Conservation (phyloP, 306 rosid genomes). For the Gastrolobium villosum region DNA sequence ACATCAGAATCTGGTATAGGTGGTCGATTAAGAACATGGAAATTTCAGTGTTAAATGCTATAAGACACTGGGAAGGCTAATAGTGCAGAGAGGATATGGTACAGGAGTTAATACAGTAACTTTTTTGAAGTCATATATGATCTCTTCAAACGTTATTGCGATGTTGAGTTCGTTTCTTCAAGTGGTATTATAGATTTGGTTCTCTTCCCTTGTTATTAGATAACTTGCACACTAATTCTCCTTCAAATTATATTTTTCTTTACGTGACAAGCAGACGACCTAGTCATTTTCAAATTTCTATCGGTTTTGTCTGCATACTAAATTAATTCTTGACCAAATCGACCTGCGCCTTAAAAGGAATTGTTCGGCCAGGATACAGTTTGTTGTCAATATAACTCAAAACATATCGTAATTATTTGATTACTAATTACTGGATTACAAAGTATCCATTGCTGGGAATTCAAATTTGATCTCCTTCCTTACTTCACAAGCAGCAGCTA, state of each 20-base stretch:
- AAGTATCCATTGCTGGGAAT: not conserved
- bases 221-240: not conserved
- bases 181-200: not conserved
- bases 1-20: not conserved
- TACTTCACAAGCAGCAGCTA: not conserved
- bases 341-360: not conserved
- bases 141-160: not conserved
- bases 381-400: too few species aligned
- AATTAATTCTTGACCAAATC: not conserved
- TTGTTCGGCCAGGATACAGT: too few species aligned
- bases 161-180: not conserved
- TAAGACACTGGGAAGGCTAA: not conserved
- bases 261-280: not conserved
- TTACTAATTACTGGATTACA: not conserved
- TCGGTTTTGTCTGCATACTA: not conserved
- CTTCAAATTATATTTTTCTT: not conserved
- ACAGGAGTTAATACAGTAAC: not conserved
- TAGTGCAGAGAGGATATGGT: not conserved
- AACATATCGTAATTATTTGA: too few species aligned
- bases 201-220: not conserved
- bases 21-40: slow-evolving; percentile 3
- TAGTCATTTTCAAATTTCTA: not conserved
- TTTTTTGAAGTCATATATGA: not conserved
- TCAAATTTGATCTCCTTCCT: not conserved
- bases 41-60: slow-evolving; percentile 1